A percentile compares a stretch with the other conserved stretches of the same genome.
These are phyloP conservation scores for Salix dunnii DNA, from an alignment of 345 rosid species.

Conservation along the genomic window DNA sequence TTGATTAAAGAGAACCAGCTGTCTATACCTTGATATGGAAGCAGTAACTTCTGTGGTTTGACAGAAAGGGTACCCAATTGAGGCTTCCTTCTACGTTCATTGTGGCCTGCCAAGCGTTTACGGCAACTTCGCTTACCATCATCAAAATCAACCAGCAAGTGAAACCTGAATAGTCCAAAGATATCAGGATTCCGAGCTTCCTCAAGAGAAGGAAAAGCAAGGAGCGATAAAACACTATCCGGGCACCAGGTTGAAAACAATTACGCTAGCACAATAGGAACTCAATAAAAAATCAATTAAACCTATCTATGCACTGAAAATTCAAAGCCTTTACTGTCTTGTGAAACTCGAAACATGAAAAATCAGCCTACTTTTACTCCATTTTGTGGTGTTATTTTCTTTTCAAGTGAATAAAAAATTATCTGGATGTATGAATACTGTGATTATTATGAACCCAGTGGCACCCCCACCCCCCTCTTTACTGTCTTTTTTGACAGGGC, in stretches of 20 bases:
- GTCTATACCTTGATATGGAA: conserved; percentile 32
- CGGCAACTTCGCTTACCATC: conserved; percentile 86
- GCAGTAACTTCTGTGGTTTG: conserved; percentile 19
- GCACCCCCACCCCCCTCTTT: no score
- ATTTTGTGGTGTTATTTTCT: background rate
- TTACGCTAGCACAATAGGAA: no score
- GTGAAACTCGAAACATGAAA: background rate
- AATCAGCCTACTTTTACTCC: background rate
- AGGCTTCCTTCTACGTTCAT: conserved; percentile 87
- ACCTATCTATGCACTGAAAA: background rate
- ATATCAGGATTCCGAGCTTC: background rate
- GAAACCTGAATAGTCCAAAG: conserved; percentile 62
- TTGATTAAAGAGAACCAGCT: background rate
- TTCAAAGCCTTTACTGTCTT: background rate
- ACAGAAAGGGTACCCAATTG: conserved; percentile 36
- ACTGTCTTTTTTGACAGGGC: no score
- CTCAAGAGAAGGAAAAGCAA: background rate
- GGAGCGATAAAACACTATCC: background rate
- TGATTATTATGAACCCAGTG: no score
- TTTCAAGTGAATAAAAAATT: background rate
- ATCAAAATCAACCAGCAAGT: conserved; percentile 83
- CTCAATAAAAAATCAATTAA: background rate
- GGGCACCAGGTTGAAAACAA: background rate
- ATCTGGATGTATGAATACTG: background rate
- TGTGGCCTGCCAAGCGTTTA: conserved; percentile 81